phyloP scores from a whole-genome alignment of 306 rosid genomes.

The Vigna unguiculata region DNA sequence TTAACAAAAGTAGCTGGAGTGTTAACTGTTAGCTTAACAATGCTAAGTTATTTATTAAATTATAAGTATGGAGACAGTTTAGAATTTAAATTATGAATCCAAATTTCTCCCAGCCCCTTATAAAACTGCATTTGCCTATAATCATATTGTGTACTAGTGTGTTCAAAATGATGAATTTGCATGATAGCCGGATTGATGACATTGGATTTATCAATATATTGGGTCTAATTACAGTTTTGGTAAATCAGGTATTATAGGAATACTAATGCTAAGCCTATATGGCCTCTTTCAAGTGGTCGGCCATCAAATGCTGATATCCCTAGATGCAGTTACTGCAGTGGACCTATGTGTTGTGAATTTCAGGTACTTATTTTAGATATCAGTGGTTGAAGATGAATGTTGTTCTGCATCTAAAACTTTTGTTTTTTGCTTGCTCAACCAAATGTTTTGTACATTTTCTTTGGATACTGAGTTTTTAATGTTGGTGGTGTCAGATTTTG shows the following conservation, averaged over 20 bases:
- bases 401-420: neutral
- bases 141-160: neutral
- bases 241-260: slow-evolving; percentile 5
- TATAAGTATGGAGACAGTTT: neutral
- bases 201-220: neutral
- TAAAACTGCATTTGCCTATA: neutral
- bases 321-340: slow-evolving; percentile 9
- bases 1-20: neutral
- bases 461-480: neutral
- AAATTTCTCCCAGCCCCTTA: slow-evolving; percentile 21
- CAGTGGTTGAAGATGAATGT: neutral
- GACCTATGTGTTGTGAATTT: slow-evolving; percentile 22
- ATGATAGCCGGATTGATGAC: neutral
- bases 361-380: neutral
- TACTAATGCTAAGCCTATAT: slow-evolving; percentile 12
- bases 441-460: neutral
- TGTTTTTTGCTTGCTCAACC: neutral
- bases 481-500: slow-evolving; percentile 1
- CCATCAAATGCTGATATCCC: slow-evolving; percentile 25
- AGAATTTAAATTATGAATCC: slow-evolving; percentile 1
- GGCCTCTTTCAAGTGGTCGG: slow-evolving; percentile 17
- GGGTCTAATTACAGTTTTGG: neutral
- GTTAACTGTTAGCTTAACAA: neutral
- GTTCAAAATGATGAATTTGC: neutral
- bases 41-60: neutral